These are phyloP conservation scores for Pythium sp. DNA, from an alignment of 352 stramenopile species.

Conservation along the genomic window DNA sequence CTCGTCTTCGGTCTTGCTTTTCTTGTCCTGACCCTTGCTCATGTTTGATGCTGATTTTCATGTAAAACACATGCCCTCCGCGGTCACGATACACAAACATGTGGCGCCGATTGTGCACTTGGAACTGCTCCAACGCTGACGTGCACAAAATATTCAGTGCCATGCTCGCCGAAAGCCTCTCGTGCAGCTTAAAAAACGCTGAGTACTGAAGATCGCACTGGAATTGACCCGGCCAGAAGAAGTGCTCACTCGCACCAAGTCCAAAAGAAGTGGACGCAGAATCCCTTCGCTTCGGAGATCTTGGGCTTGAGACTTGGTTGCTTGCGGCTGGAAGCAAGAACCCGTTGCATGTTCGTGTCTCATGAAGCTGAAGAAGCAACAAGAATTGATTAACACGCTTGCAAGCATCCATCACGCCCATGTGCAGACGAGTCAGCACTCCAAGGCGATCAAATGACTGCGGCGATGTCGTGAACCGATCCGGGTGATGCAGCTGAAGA, in stretches of 20 bases:
- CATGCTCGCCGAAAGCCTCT: slow-evolving; percentile 73
- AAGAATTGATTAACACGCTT: slow-evolving; percentile 86
- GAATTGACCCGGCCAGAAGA: slow-evolving; percentile 88
- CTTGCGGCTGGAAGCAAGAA: slow-evolving; percentile 53
- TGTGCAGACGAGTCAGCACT: slow-evolving; percentile 69
- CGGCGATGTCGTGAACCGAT: slow-evolving; percentile 20
- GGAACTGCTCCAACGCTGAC: slow-evolving; percentile 84
- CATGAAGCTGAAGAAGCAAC: slow-evolving; percentile 80
- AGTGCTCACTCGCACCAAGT: slow-evolving; percentile 29
- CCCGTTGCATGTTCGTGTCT: slow-evolving; percentile 74
- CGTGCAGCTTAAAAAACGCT: slow-evolving; percentile 75
- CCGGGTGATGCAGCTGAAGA: slow-evolving; percentile 65
- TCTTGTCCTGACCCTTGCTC: slow-evolving; percentile 8
- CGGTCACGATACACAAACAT: slow-evolving; percentile 87
- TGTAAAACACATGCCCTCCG: slow-evolving; percentile 86
- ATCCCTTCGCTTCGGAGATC: slow-evolving; percentile 35
- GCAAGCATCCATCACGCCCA: slow-evolving; percentile 62
- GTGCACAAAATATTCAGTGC: slow-evolving; percentile 82
- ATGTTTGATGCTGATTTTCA: slow-evolving; percentile 77
- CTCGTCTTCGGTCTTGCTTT: slow-evolving; percentile 13
- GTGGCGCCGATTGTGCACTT: slow-evolving; percentile 86
- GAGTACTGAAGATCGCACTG: slow-evolving; percentile 81
- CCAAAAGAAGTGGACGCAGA: slow-evolving; percentile 27
- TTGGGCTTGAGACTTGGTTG: slow-evolving; percentile 34
- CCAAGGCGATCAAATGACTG: slow-evolving; percentile 47